These are phyloP conservation scores for Blepharisma stoltei DNA, from an alignment of 73 alveolate genomes.

Conservation along the genomic window DNA sequence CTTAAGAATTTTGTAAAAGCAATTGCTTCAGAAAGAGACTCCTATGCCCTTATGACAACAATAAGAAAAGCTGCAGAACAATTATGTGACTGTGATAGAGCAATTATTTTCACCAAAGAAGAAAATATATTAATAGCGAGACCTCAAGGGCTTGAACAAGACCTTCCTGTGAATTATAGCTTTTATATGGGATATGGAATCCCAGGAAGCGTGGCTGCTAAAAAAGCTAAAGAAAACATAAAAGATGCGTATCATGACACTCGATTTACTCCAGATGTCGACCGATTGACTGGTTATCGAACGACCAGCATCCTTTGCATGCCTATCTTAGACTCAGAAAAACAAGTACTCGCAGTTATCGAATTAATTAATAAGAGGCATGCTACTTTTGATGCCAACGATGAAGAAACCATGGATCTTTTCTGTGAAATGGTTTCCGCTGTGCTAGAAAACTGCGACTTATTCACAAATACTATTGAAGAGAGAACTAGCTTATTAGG, in stretches of 20 bases:
- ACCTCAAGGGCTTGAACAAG: too few relatives aligned
- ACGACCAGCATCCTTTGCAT: background rate
- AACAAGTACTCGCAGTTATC: background rate
- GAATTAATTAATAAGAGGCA: background rate
- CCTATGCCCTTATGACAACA: too few relatives aligned
- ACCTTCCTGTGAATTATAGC: too few relatives aligned
- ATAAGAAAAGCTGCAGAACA: too few relatives aligned
- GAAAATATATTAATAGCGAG: too few relatives aligned
- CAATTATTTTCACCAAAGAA: too few relatives aligned
- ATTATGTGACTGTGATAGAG: too few relatives aligned
- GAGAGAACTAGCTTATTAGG: background rate
- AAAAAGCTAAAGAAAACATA: background rate
- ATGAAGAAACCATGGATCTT: background rate
- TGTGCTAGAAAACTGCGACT: constrained; percentile 25
- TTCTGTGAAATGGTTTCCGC: background rate
- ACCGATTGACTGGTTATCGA: background rate
- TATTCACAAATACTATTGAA: background rate
- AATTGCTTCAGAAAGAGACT: too few relatives aligned
- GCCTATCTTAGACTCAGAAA: background rate
- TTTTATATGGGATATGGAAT: too few relatives aligned
- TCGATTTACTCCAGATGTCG: background rate
- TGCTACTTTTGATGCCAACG: background rate
- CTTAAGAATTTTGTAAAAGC: too few relatives aligned
- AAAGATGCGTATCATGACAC: background rate
- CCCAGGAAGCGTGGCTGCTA: too few relatives aligned